Evolutionary conservation across 768 basidiomycete genomes (phyloP), one percentile per base, ranked within the genome.

Genomic region (Flagelloscypha sp.): DNA sequence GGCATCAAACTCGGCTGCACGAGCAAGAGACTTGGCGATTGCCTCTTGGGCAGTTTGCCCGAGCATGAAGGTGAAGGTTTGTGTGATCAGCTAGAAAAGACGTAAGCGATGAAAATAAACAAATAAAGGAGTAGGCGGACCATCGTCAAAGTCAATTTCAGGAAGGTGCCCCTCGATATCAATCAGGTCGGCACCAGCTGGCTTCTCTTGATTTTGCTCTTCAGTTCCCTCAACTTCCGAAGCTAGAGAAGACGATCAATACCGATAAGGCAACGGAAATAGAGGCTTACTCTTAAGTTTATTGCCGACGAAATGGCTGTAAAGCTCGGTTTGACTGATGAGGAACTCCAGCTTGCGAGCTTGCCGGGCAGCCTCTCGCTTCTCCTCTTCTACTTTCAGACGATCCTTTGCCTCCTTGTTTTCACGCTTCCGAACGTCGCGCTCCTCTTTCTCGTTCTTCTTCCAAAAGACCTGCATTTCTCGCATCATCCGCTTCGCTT

Each of bases 381-480:
- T 86, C 60, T 95, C 90, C 55, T 94, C 92, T 57, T 94, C 90
- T 21, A 87, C 59, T 57, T 80, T 86, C 16, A 86, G 74, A 33
- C 88, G 76, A 49, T 93, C 89, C 48, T 77, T 70, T 8, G 90
- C 89, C 55, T 95, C 93, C 56, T 92, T 92, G 56, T 97, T 90
- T 48, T 93, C 90, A 33, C 85, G 85, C 58, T 86, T 89, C 44
- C 92, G 78, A 9, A 84, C 76, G 42, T 95, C 92, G 30, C 89
- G 68, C 59, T 97, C 94, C 56, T 94, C 90, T 50, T 90, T 90
- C 59, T 98, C 94, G 46, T 95, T 97, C 60, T 90, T 90, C 63
- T 87, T 93, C 90, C 90, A 95, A 61, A 93, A 92, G 13, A 90
- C 77, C 42, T 93, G 77, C 84, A 97, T 90, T 66, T 97, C 92